Conservation (phyloP, 2,329 filamentous ascomycete genomes). For the Trichoderma sp. region DNA sequence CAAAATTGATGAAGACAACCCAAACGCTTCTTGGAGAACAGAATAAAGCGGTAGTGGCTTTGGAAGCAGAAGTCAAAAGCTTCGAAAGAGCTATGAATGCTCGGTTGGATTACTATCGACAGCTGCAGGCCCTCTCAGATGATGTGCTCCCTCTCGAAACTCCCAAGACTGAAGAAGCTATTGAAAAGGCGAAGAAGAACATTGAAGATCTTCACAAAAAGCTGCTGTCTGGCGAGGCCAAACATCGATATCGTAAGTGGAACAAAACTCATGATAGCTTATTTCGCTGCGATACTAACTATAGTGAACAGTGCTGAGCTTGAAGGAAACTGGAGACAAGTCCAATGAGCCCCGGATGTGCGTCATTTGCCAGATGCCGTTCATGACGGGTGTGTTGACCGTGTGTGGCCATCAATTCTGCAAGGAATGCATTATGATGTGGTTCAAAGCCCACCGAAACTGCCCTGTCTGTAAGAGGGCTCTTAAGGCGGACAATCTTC, state of each 20-base stretch:
- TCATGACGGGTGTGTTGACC: constrained; percentile 78
- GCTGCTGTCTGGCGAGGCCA: constrained; percentile 64
- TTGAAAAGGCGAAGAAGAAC: constrained; percentile 34
- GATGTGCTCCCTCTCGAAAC: constrained; percentile 75
- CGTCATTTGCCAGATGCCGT: constrained; percentile 77
- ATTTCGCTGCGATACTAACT: not conserved
- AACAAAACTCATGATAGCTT: not conserved
- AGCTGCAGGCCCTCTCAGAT: constrained; percentile 88
- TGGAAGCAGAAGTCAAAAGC: constrained; percentile 70
- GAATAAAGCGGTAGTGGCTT: constrained; percentile 43
- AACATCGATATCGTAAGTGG: constrained; percentile 66
- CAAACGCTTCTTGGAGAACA: constrained; percentile 54
- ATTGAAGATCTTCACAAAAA: constrained; percentile 50
- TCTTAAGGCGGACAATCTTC: constrained; percentile 66
- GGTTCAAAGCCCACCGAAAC: constrained; percentile 71
- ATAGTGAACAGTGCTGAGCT: constrained; percentile 47
- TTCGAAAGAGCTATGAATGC: constrained; percentile 81
- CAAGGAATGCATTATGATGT: constrained; percentile 77
- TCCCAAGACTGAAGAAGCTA: constrained; percentile 50
- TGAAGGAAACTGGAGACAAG: constrained; percentile 58
- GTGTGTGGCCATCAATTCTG: constrained; percentile 92
- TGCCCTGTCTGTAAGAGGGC: constrained; percentile 82
- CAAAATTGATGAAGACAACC: constrained; percentile 59
- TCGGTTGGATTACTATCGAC: constrained; percentile 84
- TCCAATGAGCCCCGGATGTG: constrained; percentile 68